Percentiles rank a stretch among this genome's conserved stretches.
Evolutionary conservation across 495 filamentous ascomycete genomes (phyloP).

Genomic region (Penicillium samsonianum): DNA sequence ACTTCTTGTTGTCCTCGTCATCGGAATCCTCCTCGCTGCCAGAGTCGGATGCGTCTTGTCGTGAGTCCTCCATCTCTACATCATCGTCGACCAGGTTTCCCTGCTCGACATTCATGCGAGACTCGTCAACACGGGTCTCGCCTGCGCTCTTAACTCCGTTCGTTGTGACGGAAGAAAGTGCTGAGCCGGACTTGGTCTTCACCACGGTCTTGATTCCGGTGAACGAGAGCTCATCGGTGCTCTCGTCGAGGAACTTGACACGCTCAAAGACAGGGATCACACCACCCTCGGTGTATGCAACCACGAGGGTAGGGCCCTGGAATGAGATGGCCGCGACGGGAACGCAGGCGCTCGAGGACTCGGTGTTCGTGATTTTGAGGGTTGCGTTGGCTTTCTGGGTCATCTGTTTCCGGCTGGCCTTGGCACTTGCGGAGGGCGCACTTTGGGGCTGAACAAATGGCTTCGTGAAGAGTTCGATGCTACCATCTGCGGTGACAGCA

Average conservation of each 20-base stretch:
- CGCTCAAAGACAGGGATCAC: slow-evolving; percentile 58
- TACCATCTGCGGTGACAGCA: slow-evolving; percentile 55
- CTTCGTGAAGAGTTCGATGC: slow-evolving; percentile 57
- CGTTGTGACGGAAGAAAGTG: slow-evolving; percentile 47
- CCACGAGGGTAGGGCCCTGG: slow-evolving; percentile 48
- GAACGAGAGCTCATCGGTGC: slow-evolving; percentile 48
- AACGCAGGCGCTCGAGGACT: slow-evolving; percentile 43
- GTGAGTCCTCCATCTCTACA: slow-evolving; percentile 53
- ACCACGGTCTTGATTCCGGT: slow-evolving; percentile 48
- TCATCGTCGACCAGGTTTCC: slow-evolving; percentile 45
- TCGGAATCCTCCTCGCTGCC: slow-evolving; percentile 46
- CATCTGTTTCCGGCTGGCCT: slow-evolving; percentile 51
- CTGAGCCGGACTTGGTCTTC: slow-evolving; percentile 47
- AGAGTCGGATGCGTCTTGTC: slow-evolving; percentile 39
- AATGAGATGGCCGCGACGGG: slow-evolving; percentile 49
- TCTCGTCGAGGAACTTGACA: slow-evolving; percentile 51
- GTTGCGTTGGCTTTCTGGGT: slow-evolving; percentile 52
- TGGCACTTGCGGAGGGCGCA: slow-evolving; percentile 36
- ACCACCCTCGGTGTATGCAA: slow-evolving; percentile 59
- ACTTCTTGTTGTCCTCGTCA: slow-evolving; percentile 39
- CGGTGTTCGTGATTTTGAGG: slow-evolving; percentile 52
- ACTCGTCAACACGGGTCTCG: slow-evolving; percentile 71
- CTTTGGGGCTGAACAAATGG: slow-evolving; percentile 49
- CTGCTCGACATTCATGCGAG: slow-evolving; percentile 63
- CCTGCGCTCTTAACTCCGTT: slow-evolving; percentile 62